These are phyloP conservation scores for Pseudogymnoascus sp. DNA, from an alignment of 2,329 filamentous ascomycete genomes.

Conservation along the genomic window DNA sequence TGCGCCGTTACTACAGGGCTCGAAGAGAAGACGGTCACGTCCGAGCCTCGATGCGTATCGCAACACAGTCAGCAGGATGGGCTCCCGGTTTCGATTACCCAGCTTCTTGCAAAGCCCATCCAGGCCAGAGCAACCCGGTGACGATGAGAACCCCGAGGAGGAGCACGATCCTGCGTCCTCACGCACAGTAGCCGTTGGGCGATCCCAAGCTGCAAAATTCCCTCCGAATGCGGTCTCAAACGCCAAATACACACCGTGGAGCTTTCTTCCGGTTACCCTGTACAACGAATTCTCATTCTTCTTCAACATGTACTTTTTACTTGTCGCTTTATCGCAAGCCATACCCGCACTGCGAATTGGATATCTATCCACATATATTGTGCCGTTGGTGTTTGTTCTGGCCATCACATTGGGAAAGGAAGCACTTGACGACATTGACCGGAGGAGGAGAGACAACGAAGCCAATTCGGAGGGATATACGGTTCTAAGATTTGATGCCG, in stretches of 20 bases:
- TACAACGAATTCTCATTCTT: constrained; percentile 99
- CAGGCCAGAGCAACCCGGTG: constrained; percentile 19
- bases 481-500: constrained; percentile 62
- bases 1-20: constrained; percentile 56
- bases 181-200: constrained; percentile 67
- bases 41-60: constrained; percentile 31
- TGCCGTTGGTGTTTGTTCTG: constrained; percentile 84
- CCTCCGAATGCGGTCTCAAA: constrained; percentile 91
- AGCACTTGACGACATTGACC: constrained; percentile 83
- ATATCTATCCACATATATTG: constrained; percentile 90
- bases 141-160: constrained; percentile 37
- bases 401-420: constrained; percentile 92
- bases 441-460: constrained; percentile 79
- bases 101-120: constrained; percentile 50
- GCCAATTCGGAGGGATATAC: constrained; percentile 88
- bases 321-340: constrained; percentile 88
- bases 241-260: constrained; percentile 93
- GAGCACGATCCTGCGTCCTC: constrained; percentile 61
- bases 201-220: constrained; percentile 64
- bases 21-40: constrained; percentile 21
- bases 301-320: constrained; percentile 97
- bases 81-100: constrained; percentile 53
- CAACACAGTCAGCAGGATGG: constrained; percentile 38
- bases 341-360: constrained; percentile 86
- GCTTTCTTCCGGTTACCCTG: constrained; percentile 84